Evolutionary conservation across 495 filamentous ascomycete species (phyloP).

Genomic region (Lasiosphaeria miniovina): DNA sequence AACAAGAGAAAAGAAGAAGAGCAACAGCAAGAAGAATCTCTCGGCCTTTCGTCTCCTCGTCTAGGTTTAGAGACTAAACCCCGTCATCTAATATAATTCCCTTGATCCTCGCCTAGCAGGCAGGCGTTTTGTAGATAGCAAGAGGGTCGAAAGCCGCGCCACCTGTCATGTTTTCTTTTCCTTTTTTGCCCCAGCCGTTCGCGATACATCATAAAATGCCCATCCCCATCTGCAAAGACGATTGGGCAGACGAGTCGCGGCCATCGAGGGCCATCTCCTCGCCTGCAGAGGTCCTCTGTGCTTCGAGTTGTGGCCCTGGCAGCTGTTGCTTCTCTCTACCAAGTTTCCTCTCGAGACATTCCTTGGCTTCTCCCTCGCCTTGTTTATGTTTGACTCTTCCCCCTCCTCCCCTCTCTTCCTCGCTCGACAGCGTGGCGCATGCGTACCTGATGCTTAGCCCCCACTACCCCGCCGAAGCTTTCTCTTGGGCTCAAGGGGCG

Average conservation of each 20-base stretch:
- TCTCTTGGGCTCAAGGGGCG: background rate
- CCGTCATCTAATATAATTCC: no score
- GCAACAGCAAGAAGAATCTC: no score
- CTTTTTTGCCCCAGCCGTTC: no score
- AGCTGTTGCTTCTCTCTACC: slow-evolving; percentile 1
- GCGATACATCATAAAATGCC: background rate
- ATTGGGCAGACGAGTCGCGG: background rate
- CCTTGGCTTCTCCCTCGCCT: slow-evolving; percentile 13
- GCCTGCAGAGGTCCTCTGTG: background rate
- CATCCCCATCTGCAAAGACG: background rate
- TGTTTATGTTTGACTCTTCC: slow-evolving; percentile 11
- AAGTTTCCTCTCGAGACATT: slow-evolving; percentile 5
- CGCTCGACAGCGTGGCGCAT: background rate
- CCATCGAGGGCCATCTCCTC: no score
- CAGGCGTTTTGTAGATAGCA: no score
- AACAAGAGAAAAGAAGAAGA: background rate
- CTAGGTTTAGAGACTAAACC: no score
- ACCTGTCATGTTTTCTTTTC: no score
- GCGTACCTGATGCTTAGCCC: background rate
- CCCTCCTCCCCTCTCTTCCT: background rate
- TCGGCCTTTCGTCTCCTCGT: no score
- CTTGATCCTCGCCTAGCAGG: no score
- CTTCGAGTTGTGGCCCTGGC: background rate
- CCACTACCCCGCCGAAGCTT: background rate
- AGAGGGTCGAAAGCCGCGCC: no score